Conservation (phyloP, 371 early-diverging fungal species). For the Vairimorpha apis region DNA sequence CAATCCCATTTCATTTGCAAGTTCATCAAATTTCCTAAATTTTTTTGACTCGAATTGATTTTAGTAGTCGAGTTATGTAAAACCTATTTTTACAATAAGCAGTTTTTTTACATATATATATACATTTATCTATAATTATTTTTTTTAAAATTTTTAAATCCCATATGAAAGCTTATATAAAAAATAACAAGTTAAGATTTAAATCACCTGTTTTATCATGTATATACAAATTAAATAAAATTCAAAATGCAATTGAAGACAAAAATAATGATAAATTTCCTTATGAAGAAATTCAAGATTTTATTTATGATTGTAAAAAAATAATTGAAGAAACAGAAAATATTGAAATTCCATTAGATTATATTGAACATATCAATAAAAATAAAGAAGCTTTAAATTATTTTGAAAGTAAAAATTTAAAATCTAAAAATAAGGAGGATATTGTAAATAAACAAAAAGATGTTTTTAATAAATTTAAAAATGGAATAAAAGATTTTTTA, state of each 20-base stretch:
- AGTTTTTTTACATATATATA: too few relatives aligned
- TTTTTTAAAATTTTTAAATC: neutral
- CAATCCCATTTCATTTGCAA: too few relatives aligned
- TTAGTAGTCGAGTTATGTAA: too few relatives aligned
- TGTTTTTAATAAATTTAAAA: neutral
- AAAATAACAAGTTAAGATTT: neutral
- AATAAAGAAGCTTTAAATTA: slow-evolving; percentile 12
- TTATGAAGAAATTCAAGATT: neutral
- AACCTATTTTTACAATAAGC: too few relatives aligned
- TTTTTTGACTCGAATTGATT: too few relatives aligned
- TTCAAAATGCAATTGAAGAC: neutral
- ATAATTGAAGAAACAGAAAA: neutral
- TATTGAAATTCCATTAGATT: neutral
- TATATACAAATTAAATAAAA: neutral
- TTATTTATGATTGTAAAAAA: neutral
- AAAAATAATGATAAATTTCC: slow-evolving; percentile 7
- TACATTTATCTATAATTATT: slow-evolving; percentile 3
- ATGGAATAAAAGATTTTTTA: neutral
- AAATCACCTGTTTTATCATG: neutral
- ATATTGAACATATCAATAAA: neutral
- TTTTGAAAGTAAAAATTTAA: neutral
- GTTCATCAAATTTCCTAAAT: too few relatives aligned
- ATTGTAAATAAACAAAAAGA: neutral
- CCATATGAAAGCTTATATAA: neutral
- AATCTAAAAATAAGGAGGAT: neutral